Evolutionary conservation across 108 stramenopile species (phyloP), one percentile per base, ranked within the genome.

Genomic region (Asterionellopsis glacialis): DNA sequence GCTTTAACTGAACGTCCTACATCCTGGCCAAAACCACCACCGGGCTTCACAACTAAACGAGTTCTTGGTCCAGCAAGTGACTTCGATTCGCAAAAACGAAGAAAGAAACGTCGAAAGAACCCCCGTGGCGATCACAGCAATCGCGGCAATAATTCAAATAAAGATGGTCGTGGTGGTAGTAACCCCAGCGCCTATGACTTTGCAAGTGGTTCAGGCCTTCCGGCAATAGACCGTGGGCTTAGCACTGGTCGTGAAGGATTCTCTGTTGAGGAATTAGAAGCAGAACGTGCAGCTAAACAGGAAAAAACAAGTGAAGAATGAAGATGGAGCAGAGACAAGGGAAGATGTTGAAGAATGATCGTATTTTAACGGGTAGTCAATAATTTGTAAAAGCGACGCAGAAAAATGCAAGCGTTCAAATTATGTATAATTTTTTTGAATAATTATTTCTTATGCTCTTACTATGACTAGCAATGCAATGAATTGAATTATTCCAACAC

Each of bases 21-120:
- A 22, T 69, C 80, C 47, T 84, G 82, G 84, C 90, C 86, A 11
- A 80, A 73, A 60, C 86, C 86, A 47, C 90, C 90, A 10, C 78
- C 79, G 28, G 84, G 84, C 7, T 91, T 86, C 59, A 69, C 80
- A 23, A 81, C 84, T 13, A 79, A 82, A 44, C 64, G 76, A 23
- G 80, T 84, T 15, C 55, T 91, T 25, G 82, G 87, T 61, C 84
- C 88, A 21, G 67, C 74, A 47, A 68, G 81, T 48, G 83, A 86
- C 59, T 86, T 69, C 45, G 75, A 70, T 18, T 41, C 41, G 18
- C 23, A 43, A 12, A 39, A 4, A 15, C 48, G 51, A 41, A 65
- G 45, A 44, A 40, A 59, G 67, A 60, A 41, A 40, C 55, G 49
- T 26, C 42, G 45, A 51, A 21, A n/a, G 3, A 15, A 57, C 27